These are phyloP conservation scores for Alternaria atra DNA, from an alignment of 2,329 filamentous ascomycete genomes.

Conservation along the genomic window DNA sequence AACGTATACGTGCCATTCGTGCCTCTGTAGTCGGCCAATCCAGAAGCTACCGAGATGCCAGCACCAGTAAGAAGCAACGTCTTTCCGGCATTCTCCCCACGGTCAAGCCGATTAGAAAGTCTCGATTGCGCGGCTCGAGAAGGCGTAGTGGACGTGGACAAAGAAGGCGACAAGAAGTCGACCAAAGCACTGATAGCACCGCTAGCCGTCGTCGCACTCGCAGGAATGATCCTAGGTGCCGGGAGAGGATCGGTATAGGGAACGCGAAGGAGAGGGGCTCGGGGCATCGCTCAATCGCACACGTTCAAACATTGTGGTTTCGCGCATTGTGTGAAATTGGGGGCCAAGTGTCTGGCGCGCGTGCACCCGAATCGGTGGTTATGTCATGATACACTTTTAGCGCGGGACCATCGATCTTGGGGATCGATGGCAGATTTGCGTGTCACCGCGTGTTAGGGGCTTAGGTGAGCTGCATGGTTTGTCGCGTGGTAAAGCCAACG, in stretches of 20 bases:
- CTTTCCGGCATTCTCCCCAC: slow-evolving; percentile 55
- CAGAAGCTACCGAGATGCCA: slow-evolving; percentile 91
- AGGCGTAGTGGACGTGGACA: slow-evolving; percentile 25
- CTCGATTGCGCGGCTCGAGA: slow-evolving; percentile 10
- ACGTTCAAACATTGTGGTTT: slow-evolving; percentile 20
- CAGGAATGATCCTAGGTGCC: slow-evolving; percentile 76
- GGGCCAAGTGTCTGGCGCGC: not conserved
- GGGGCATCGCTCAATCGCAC: slow-evolving; percentile 58
- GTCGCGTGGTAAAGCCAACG: slow-evolving; percentile 12
- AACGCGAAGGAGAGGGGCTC: slow-evolving; percentile 73
- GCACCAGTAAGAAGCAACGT: slow-evolving; percentile 80
- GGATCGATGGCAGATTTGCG: not conserved
- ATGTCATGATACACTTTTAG: slow-evolving; percentile 23
- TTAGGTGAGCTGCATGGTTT: slow-evolving; percentile 51
- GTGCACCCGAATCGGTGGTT: slow-evolving; percentile 11
- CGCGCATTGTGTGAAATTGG: slow-evolving; percentile 5
- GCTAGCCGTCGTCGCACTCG: slow-evolving; percentile 71
- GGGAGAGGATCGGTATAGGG: slow-evolving; percentile 88
- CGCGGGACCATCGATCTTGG: not conserved
- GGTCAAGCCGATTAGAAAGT: slow-evolving; percentile 9
- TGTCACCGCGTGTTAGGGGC: slow-evolving; percentile 49
- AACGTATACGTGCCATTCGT: slow-evolving; percentile 89
- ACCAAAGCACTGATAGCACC: slow-evolving; percentile 81
- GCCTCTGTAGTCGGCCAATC: slow-evolving; percentile 91
- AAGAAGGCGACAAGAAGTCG: slow-evolving; percentile 72